Conservation (phyloP, 2,329 filamentous ascomycete genomes). For the Pezicula radicicola region DNA sequence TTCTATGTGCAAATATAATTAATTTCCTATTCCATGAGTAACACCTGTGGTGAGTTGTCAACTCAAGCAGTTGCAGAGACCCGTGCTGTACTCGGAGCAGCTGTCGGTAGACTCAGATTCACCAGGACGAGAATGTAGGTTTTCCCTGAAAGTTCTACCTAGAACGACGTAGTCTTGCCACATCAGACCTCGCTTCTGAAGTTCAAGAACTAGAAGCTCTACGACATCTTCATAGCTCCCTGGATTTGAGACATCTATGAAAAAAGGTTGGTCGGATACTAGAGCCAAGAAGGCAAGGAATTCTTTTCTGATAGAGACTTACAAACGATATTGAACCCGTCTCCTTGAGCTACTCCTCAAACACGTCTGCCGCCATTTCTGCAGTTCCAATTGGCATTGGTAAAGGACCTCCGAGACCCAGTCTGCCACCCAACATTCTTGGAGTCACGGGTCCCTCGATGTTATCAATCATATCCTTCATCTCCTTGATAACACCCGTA, state of each 20-base stretch:
- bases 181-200: constrained; percentile 54
- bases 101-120: no score
- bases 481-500: not conserved
- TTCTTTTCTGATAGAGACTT: not conserved
- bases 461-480: not conserved
- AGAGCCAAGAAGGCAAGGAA: not conserved
- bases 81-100: no score
- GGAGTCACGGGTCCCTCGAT: not conserved
- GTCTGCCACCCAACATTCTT: not conserved
- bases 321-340: not conserved
- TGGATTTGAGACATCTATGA: constrained; percentile 57
- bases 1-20: no score
- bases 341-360: not conserved
- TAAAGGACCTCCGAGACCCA: not conserved
- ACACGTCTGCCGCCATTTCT: not conserved
- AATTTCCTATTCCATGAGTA: no score
- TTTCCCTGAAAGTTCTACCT: constrained; percentile 56
- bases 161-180: constrained; percentile 44
- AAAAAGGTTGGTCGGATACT: not conserved
- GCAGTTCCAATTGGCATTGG: not conserved
- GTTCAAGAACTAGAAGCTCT: constrained; percentile 61
- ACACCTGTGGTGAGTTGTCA: no score
- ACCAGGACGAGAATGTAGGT: constrained; percentile 39
- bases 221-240: constrained; percentile 64
- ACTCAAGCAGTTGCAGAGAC: no score